These are phyloP conservation scores for Ophiosphaerella narmari DNA, from an alignment of 2,329 filamentous ascomycete genomes.

Conservation along the genomic window DNA sequence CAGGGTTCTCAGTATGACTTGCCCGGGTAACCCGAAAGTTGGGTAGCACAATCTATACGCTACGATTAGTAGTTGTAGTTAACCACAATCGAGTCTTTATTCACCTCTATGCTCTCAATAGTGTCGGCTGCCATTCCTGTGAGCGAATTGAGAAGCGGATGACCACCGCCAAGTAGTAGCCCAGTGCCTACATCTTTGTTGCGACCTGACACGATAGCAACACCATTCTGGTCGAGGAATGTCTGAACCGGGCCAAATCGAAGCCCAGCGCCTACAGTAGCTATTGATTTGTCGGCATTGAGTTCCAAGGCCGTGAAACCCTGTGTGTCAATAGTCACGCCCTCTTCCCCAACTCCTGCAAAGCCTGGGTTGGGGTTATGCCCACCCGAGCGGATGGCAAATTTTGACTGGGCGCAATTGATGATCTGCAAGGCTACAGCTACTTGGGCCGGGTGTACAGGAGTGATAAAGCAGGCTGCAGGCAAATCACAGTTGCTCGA, in stretches of 20 bases:
- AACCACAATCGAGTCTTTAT: not conserved
- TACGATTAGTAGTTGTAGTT: not conserved
- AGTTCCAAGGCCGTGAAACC: not conserved
- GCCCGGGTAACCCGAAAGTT: conserved; percentile 41
- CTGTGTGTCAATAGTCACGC: conserved; percentile 3
- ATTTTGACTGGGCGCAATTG: not conserved
- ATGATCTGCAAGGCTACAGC: not conserved
- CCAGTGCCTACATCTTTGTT: conserved; percentile 16
- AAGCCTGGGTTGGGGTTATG: conserved; percentile 51
- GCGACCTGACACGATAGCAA: conserved; percentile 1
- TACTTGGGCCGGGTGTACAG: too few relatives aligned
- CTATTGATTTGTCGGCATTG: not conserved
- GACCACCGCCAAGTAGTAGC: conserved; percentile 2
- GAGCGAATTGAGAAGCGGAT: not conserved
- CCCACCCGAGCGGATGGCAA: conserved; percentile 6
- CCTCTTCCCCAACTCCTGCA: not conserved
- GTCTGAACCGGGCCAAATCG: conserved; percentile 2
- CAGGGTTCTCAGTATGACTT: conserved; percentile 32
- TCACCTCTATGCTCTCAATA: conserved; percentile 2
- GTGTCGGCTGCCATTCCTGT: conserved; percentile 1
- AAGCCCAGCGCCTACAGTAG: conserved; percentile 1
- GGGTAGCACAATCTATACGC: conserved; percentile 38
- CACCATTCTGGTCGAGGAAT: conserved; percentile 4
- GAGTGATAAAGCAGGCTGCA: too few relatives aligned
- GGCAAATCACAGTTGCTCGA: too few relatives aligned